These are phyloP conservation scores for Myriosclerotinia duriaeana DNA, from an alignment of 2,329 filamentous ascomycete genomes.

Conservation along the genomic window DNA sequence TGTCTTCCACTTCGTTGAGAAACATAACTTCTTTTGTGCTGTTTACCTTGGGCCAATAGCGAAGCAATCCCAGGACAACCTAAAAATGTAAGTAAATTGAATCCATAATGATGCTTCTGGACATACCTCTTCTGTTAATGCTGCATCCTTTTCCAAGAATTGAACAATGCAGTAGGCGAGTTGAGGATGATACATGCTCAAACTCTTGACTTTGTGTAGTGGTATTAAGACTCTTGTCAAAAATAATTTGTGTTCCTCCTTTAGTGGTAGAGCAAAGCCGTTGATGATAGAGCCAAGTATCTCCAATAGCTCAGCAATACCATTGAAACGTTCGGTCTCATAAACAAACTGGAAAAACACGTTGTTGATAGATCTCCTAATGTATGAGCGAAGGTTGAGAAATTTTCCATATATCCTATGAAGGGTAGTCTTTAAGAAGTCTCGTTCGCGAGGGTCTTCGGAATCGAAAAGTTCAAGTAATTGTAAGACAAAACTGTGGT, in stretches of 20 bases:
- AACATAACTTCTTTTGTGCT: slow-evolving; percentile 99
- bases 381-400: slow-evolving; percentile 94
- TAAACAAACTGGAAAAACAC: slow-evolving; percentile 99
- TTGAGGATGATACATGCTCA: slow-evolving; percentile 99
- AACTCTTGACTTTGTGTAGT: slow-evolving; percentile 94
- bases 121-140: slow-evolving; percentile 88
- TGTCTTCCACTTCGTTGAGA: slow-evolving; percentile 97
- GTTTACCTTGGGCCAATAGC: slow-evolving; percentile 99
- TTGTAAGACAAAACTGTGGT: slow-evolving; percentile 95
- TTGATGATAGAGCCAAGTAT: slow-evolving; percentile 99
- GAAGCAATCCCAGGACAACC: slow-evolving; percentile 89
- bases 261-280: slow-evolving; percentile 91
- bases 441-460: slow-evolving; percentile 91
- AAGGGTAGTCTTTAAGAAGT: slow-evolving; percentile 96
- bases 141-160: slow-evolving; percentile 96
- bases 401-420: slow-evolving; percentile 99
- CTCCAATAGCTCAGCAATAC: slow-evolving; percentile 92
- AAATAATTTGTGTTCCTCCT: slow-evolving; percentile 99
- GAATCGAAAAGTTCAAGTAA: slow-evolving; percentile 98
- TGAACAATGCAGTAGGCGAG: slow-evolving; percentile 98
- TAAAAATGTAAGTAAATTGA: slow-evolving; percentile 41
- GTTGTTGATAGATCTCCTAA: slow-evolving; percentile 98
- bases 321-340: slow-evolving; percentile 97
- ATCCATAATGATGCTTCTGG: neutral
- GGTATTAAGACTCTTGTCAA: slow-evolving; percentile 89